Conservation (phyloP, 305 asterid species). For the Fraxinus sp. region DNA sequence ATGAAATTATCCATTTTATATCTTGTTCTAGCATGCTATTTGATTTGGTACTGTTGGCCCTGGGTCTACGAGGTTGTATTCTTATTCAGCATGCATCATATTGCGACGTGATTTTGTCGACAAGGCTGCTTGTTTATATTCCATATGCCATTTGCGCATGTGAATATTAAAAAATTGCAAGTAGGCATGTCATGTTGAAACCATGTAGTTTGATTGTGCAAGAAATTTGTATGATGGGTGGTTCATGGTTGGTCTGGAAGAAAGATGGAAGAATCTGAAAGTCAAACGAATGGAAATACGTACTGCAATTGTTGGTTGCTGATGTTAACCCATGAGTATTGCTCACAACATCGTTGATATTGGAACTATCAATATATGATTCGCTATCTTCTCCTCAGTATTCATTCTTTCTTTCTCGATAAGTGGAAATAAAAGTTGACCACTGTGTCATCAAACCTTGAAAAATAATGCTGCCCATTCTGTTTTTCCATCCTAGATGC, state of each 20-base stretch:
- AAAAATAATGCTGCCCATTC: neutral
- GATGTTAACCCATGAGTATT: neutral
- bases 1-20: neutral
- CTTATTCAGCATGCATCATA: neutral
- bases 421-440: neutral
- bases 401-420: neutral
- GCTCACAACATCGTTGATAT: neutral
- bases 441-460: neutral
- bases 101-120: neutral
- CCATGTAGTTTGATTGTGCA: neutral
- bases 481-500: neutral
- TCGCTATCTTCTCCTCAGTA: neutral
- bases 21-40: neutral
- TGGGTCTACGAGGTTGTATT: neutral
- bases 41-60: neutral
- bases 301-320: neutral
- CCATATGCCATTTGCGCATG: neutral
- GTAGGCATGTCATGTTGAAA: constrained; percentile 1
- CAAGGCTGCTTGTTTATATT: neutral
- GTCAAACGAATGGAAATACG: neutral
- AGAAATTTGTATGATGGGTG: neutral
- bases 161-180: neutral
- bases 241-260: neutral
- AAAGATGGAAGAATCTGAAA: neutral
- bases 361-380: neutral